phyloP scores from a whole-genome alignment of 2,329 filamentous ascomycete species.

The Fusarium duplospermum region DNA sequence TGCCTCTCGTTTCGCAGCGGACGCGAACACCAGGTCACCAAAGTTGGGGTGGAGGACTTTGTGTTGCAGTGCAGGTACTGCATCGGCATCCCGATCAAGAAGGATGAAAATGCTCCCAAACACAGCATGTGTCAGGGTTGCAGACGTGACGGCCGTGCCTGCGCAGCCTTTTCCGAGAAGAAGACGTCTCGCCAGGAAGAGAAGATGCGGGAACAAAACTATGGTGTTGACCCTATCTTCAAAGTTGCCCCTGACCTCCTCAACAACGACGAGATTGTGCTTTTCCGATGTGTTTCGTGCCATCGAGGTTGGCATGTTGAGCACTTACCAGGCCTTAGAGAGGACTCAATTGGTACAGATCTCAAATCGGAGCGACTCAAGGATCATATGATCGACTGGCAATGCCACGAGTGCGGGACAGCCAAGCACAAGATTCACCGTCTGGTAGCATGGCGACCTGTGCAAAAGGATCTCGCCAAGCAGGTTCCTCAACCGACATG shows the following conservation, averaged over 20 bases:
- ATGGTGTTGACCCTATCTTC: constrained; percentile 80
- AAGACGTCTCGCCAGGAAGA: constrained; percentile 86
- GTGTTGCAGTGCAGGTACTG: constrained; percentile 92
- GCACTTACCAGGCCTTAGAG: constrained; percentile 72
- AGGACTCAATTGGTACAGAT: constrained; percentile 49
- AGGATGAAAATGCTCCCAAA: constrained; percentile 76
- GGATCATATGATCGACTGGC: constrained; percentile 81
- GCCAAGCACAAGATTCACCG: constrained; percentile 75
- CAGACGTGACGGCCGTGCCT: constrained; percentile 72
- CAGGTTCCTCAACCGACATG: constrained; percentile 25
- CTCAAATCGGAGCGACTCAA: constrained; percentile 66
- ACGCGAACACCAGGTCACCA: constrained; percentile 91
- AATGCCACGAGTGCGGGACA: constrained; percentile 81
- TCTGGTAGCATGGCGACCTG: constrained; percentile 90
- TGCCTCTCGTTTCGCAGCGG: constrained; percentile 80
- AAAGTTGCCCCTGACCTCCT: constrained; percentile 71
- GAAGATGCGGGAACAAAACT: constrained; percentile 81
- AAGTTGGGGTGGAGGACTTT: constrained; percentile 80
- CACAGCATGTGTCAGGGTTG: constrained; percentile 80
- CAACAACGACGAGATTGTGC: constrained; percentile 79
- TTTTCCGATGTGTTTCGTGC: constrained; percentile 86
- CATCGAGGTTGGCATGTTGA: constrained; percentile 85
- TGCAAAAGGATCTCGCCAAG: constrained; percentile 42
- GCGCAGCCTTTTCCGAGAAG: constrained; percentile 77
- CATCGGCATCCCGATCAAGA: constrained; percentile 74